A percentile compares a stretch with the other conserved stretches of the same genome.
phyloP scores from a whole-genome alignment of 2,329 filamentous ascomycete genomes.

The Fusarium staphyleae region DNA sequence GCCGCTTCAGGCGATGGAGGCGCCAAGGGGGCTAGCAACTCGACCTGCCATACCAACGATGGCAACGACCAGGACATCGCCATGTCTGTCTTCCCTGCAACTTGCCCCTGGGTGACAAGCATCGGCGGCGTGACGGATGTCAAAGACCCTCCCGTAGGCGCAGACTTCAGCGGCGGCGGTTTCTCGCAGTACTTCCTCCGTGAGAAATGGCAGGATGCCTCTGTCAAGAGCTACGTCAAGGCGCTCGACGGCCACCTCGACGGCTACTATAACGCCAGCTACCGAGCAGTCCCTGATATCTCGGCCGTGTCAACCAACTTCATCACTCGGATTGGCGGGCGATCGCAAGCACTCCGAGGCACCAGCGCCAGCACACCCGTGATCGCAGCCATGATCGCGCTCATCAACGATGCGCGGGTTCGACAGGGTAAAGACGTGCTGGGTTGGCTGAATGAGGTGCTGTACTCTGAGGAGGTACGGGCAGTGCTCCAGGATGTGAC shows the following conservation, averaged over 20 bases:
- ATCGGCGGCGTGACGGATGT: conserved; percentile 64
- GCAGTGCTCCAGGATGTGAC: conserved; percentile 52
- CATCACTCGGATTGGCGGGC: conserved; percentile 45
- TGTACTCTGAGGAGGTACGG: conserved; percentile 53
- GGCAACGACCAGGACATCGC: conserved; percentile 63
- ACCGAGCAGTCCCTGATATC: conserved; percentile 60
- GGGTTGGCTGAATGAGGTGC: conserved; percentile 61
- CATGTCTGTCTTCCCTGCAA: conserved; percentile 68
- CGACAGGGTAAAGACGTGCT: conserved; percentile 55
- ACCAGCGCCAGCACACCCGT: conserved; percentile 63
- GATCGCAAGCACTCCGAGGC: conserved; percentile 45
- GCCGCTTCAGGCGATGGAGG: conserved; percentile 61
- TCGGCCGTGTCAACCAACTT: conserved; percentile 66
- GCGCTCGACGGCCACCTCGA: conserved; percentile 52
- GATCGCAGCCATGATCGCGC: conserved; percentile 60
- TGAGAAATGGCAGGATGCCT: conserved; percentile 54
- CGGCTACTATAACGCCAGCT: conserved; percentile 53
- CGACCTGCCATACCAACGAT: conserved; percentile 65
- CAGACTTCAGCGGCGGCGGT: conserved; percentile 58
- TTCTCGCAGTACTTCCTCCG: conserved; percentile 60
- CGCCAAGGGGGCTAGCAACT: conserved; percentile 53
- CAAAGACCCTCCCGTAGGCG: conserved; percentile 49
- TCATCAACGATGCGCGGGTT: conserved; percentile 62
- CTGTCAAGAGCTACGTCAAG: conserved; percentile 51
- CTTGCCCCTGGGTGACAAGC: conserved; percentile 72